A percentile compares a stretch with the other conserved stretches of the same genome.
Evolutionary conservation across 192 early-diverging fungal species (phyloP).

Genomic region (Chytriomyces sp.): DNA sequence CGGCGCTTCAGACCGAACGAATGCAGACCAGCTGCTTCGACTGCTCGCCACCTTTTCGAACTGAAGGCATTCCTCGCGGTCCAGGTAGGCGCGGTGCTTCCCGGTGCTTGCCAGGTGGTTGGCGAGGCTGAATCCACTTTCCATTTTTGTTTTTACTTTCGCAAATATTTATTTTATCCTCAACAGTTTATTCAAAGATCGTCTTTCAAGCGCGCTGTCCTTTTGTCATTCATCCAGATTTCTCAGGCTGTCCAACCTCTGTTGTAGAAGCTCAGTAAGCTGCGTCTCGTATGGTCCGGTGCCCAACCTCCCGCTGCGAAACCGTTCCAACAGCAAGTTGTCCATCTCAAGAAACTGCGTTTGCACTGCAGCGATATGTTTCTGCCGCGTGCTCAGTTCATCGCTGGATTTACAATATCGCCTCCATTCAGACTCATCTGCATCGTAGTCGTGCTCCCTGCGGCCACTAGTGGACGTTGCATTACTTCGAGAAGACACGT

Average conservation of each 20-base stretch:
- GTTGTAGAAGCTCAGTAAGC: background rate
- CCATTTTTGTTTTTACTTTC: slow-evolving; percentile 3
- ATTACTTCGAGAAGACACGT: background rate
- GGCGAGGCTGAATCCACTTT: background rate
- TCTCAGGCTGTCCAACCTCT: slow-evolving; percentile 16
- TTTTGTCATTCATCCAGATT: background rate
- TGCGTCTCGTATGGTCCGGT: slow-evolving; percentile 10
- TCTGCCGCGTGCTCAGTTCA: background rate
- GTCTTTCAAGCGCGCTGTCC: background rate
- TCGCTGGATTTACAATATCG: background rate
- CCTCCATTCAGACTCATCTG: slow-evolving; percentile 23
- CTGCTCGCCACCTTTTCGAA: too few species aligned
- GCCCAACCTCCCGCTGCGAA: slow-evolving; percentile 24
- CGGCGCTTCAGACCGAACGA: too few species aligned
- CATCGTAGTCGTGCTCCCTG: background rate
- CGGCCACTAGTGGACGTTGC: too few species aligned
- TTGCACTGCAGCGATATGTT: slow-evolving; percentile 10
- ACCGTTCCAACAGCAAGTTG: slow-evolving; percentile 18
- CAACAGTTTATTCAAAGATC: background rate
- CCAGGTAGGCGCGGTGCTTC: background rate
- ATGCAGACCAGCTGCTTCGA: too few species aligned
- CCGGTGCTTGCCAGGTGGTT: background rate
- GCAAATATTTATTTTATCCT: background rate
- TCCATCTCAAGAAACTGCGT: slow-evolving; percentile 25
- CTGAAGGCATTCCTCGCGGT: background rate